These are phyloP conservation scores for Chenopodium berlandieri DNA, from an alignment of 148 eudicot genomes.

Conservation along the genomic window DNA sequence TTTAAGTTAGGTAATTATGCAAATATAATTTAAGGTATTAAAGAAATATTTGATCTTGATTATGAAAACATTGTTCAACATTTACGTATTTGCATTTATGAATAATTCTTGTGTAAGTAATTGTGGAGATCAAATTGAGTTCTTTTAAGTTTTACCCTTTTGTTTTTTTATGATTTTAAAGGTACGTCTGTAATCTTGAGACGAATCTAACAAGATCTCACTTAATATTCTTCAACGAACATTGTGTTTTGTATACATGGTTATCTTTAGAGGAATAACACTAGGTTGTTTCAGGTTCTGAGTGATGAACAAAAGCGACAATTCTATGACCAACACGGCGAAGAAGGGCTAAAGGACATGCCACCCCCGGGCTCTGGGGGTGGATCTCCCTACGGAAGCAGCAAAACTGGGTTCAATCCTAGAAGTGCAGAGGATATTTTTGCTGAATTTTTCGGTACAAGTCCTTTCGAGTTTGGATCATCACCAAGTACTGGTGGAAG, in stretches of 20 bases:
- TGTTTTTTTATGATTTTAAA: too few species aligned
- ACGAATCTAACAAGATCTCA: not conserved
- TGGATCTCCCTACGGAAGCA: constrained; percentile 31
- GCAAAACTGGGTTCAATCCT: constrained; percentile 50
- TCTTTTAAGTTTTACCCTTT: too few species aligned
- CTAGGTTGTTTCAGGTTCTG: constrained; percentile 41
- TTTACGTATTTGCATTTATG: not conserved
- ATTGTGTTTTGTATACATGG: too few species aligned
- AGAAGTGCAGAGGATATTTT: constrained; percentile 91
- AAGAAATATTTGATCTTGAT: not conserved
- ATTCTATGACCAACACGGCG: constrained; percentile 72
- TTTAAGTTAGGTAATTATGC: not conserved
- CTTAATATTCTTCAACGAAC: not conserved
- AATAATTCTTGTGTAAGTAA: not conserved
- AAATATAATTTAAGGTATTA: too few species aligned
- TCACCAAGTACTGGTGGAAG: constrained; percentile 46
- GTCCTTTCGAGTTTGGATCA: constrained; percentile 71
- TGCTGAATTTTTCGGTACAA: constrained; percentile 82
- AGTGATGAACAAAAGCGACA: constrained; percentile 69
- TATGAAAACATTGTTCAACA: too few species aligned
- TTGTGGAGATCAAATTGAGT: not conserved
- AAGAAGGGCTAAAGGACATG: constrained; percentile 78
- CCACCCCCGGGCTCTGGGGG: constrained; percentile 45
- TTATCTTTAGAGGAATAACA: not conserved
- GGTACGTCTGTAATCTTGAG: not conserved